Conservation (phyloP, 2,329 filamentous ascomycete genomes). For the Blastomyces silverae region DNA sequence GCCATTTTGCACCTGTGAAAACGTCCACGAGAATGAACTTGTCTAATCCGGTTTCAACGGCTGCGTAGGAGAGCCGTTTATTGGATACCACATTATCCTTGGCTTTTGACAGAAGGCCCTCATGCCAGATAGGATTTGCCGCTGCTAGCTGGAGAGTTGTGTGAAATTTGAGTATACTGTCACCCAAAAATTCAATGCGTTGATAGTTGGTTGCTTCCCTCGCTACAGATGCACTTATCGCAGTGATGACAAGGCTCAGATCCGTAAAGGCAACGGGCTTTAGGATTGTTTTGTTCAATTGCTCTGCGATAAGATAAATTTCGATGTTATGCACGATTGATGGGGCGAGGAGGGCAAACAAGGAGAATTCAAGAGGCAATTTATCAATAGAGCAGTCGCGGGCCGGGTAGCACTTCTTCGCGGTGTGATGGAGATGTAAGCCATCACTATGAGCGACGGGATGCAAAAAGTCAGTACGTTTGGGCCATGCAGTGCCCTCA, state of each 20-base stretch:
- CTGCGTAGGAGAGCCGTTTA: conserved; percentile 59
- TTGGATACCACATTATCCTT: conserved; percentile 72
- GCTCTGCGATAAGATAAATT: conserved; percentile 54
- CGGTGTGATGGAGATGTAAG: conserved; percentile 22
- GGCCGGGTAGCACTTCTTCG: conserved; percentile 21
- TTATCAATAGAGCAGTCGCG: conserved; percentile 33
- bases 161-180: conserved; percentile 71
- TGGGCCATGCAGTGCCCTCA: conserved; percentile 28
- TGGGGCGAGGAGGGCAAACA: conserved; percentile 59
- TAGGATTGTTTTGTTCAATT: conserved; percentile 53
- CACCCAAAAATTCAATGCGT: conserved; percentile 78
- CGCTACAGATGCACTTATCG: conserved; percentile 62
- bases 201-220: conserved; percentile 64
- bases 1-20: conserved; percentile 69
- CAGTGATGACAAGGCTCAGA: conserved; percentile 54
- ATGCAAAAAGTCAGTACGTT: conserved; percentile 32
- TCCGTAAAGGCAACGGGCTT: conserved; percentile 49
- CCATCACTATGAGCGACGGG: conserved; percentile 21
- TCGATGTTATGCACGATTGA: conserved; percentile 66
- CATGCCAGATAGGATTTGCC: conserved; percentile 60
- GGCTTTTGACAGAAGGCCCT: conserved; percentile 62
- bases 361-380: conserved; percentile 42
- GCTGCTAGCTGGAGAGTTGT: conserved; percentile 59
- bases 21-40: conserved; percentile 61
- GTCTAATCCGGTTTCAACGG: conserved; percentile 59